Conservation (phyloP, 495 filamentous ascomycete species). For the Stereocaulon alpinum region DNA sequence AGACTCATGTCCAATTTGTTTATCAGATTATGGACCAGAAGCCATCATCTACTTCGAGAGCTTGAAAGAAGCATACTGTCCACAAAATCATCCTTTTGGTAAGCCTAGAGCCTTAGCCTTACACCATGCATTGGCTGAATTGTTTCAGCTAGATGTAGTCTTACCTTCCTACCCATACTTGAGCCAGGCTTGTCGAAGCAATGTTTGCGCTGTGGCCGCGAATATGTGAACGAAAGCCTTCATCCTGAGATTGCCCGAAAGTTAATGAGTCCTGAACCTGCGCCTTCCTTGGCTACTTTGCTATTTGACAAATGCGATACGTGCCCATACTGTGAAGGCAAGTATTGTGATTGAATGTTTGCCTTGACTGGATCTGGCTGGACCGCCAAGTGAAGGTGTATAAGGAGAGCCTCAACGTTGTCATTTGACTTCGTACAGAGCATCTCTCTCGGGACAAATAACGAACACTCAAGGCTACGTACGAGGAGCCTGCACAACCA, state of each 20-base stretch:
- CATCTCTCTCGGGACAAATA: too few relatives aligned
- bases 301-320: slow-evolving; percentile 41
- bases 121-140: not conserved
- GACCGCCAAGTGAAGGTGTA: too few relatives aligned
- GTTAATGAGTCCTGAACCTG: not conserved
- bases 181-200: slow-evolving; percentile 44
- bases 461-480: too few relatives aligned
- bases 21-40: not conserved
- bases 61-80: slow-evolving; percentile 13
- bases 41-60: slow-evolving; percentile 8
- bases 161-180: slow-evolving; percentile 46
- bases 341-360: slow-evolving; percentile 24
- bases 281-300: slow-evolving; percentile 18
- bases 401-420: too few relatives aligned
- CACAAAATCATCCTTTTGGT: slow-evolving; percentile 18
- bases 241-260: slow-evolving; percentile 1
- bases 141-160: slow-evolving; percentile 39
- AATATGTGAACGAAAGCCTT: slow-evolving; percentile 37
- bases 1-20: slow-evolving; percentile 16
- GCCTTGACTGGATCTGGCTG: not conserved
- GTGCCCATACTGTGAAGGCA: slow-evolving; percentile 46
- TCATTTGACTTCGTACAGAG: too few relatives aligned
- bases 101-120: not conserved
- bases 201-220: slow-evolving; percentile 39
- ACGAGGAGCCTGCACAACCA: too few relatives aligned